Evolutionary conservation across 768 basidiomycete genomes (phyloP).

Genomic region (Agaricus subrufescens): DNA sequence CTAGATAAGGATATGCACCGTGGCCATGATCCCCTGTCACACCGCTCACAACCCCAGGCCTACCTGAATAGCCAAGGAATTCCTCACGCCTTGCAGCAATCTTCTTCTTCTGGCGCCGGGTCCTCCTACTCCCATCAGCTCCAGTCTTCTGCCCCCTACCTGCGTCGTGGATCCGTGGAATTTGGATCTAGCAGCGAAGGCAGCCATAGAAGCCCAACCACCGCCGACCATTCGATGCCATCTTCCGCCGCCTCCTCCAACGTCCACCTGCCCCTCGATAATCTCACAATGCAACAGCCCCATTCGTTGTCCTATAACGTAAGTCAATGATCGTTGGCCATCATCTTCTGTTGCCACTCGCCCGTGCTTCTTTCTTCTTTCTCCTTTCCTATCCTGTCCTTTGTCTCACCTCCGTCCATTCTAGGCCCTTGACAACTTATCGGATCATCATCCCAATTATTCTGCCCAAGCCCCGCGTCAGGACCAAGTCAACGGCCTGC

Average conservation of each 20-base stretch:
- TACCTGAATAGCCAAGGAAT: conserved; percentile 8
- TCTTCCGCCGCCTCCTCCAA: conserved; percentile 51
- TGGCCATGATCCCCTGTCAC: conserved; percentile 12
- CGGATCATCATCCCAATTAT: background rate
- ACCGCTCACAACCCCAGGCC: conserved; percentile 8
- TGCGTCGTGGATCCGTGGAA: conserved; percentile 29
- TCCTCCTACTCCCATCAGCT: background rate
- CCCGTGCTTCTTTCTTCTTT: conserved; percentile 7
- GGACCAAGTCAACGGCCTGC: background rate
- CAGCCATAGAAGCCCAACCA: conserved; percentile 29
- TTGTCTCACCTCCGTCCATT: background rate
- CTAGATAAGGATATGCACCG: conserved; percentile 11
- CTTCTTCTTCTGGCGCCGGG: conserved; percentile 5
- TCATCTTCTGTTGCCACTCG: background rate
- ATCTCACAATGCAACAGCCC: conserved; percentile 3
- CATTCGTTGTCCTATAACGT: conserved; percentile 4
- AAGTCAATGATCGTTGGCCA: background rate
- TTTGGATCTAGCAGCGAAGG: conserved; percentile 39
- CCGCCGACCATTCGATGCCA: conserved; percentile 38
- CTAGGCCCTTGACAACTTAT: conserved; percentile 1
- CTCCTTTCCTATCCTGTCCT: conserved; percentile 5
- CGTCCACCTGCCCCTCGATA: conserved; percentile 41
- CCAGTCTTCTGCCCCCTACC: conserved; percentile 9
- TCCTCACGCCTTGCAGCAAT: conserved; percentile 3
- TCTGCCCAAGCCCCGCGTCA: background rate